phyloP scores from a whole-genome alignment of 108 stramenopile genomes.

The Nannochloropsis oceanica region DNA sequence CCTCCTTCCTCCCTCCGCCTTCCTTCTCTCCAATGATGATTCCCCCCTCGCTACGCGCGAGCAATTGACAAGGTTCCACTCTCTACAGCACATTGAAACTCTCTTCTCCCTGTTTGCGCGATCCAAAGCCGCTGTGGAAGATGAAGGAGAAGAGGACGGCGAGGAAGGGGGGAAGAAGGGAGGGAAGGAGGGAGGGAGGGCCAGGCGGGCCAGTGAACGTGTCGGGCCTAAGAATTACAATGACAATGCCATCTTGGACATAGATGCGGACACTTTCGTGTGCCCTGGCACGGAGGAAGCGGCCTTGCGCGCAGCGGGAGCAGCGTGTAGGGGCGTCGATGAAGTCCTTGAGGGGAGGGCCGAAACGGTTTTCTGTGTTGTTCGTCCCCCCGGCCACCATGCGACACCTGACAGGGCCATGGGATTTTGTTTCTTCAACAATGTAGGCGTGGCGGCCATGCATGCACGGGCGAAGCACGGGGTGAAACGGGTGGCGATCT shows the following conservation, averaged over 20 bases:
- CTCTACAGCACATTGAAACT: not conserved
- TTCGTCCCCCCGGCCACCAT: slow-evolving; percentile 78
- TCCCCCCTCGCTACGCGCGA: not conserved
- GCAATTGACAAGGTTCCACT: not conserved
- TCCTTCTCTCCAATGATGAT: not conserved
- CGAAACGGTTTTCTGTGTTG: slow-evolving; percentile 27
- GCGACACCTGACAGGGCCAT: slow-evolving; percentile 43
- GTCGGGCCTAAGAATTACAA: too few relatives aligned
- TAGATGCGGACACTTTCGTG: slow-evolving; percentile 37
- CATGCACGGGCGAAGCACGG: not conserved
- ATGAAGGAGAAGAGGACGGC: too few relatives aligned
- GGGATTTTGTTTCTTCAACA: not conserved
- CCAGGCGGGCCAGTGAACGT: too few relatives aligned
- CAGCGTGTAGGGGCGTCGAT: slow-evolving; percentile 27
- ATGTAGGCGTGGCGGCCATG: not conserved
- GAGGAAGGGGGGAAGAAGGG: too few relatives aligned
- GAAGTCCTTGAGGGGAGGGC: slow-evolving; percentile 19
- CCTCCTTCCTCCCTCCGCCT: not conserved
- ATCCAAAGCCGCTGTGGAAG: not conserved
- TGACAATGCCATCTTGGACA: not conserved
- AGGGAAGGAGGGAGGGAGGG: too few relatives aligned
- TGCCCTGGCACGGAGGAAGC: slow-evolving; percentile 30
- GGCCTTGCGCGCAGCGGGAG: slow-evolving; percentile 43
- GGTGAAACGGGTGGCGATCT: not conserved
- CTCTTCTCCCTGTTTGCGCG: not conserved